These are phyloP conservation scores for Pleurotus sapidus DNA, from an alignment of 768 basidiomycete species.

Conservation along the genomic window DNA sequence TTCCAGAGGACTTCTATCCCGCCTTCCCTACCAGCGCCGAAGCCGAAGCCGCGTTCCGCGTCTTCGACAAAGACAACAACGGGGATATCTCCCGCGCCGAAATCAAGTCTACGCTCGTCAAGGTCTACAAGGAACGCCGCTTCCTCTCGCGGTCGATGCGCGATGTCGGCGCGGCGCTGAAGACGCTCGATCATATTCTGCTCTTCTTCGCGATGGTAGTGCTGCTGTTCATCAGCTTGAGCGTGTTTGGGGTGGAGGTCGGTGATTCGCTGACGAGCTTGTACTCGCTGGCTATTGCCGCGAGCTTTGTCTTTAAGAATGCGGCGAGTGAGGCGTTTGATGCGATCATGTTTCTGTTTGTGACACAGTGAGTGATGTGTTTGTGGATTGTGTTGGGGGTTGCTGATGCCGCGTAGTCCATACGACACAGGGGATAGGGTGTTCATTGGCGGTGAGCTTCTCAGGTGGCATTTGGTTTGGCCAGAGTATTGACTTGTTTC, in stretches of 20 bases:
- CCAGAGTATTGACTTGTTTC: not conserved
- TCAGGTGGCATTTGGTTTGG: not conserved
- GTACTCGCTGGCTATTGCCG: constrained; percentile 70
- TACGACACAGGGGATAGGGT: constrained; percentile 84
- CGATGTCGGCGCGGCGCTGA: constrained; percentile 67
- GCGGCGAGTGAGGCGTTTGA: constrained; percentile 73
- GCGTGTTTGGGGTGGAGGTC: constrained; percentile 67
- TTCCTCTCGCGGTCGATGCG: constrained; percentile 75
- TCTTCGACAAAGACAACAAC: constrained; percentile 76
- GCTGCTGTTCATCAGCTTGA: constrained; percentile 71
- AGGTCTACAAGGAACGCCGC: constrained; percentile 76
- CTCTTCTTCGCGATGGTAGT: constrained; percentile 61
- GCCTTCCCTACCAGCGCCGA: constrained; percentile 57
- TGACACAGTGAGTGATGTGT: constrained; percentile 63
- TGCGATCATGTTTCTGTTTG: constrained; percentile 79
- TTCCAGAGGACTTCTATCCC: constrained; percentile 68
- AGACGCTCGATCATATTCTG: constrained; percentile 61
- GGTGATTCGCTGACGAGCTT: constrained; percentile 67
- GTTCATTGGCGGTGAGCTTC: constrained; percentile 57
- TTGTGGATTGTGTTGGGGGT: not conserved
- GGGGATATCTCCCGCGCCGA: constrained; percentile 76
- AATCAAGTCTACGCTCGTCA: constrained; percentile 65
- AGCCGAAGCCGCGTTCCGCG: constrained; percentile 66
- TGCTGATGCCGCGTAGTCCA: constrained; percentile 41
- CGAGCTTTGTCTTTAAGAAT: constrained; percentile 80